Conservation (phyloP, 768 basidiomycete genomes). For the Pseudohyphozyma bogoriensis region DNA sequence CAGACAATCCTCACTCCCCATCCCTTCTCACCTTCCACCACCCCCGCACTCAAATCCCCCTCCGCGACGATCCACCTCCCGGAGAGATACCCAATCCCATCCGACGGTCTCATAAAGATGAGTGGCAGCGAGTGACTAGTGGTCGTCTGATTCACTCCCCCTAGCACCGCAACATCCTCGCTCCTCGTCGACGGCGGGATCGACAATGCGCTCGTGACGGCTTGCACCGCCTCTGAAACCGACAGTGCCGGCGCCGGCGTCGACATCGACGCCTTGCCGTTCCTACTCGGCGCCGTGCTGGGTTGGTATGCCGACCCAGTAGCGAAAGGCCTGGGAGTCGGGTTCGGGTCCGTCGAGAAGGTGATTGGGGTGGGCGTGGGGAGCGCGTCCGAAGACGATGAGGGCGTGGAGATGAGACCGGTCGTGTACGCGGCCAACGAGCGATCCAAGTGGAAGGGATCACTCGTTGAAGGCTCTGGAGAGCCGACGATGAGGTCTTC, state of each 20-base stretch:
- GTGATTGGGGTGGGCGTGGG: background rate
- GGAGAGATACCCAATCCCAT: conserved; percentile 83
- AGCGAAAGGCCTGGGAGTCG: background rate
- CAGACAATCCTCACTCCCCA: too few relatives aligned
- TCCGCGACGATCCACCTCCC: conserved; percentile 38
- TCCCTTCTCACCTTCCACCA: too few relatives aligned
- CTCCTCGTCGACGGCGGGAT: background rate
- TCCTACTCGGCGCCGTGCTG: too few relatives aligned
- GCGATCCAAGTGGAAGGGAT: background rate
- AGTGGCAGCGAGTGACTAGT: conserved; percentile 47
- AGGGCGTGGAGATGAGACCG: background rate
- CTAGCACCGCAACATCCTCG: too few relatives aligned
- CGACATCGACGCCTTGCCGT: background rate
- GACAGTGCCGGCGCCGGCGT: background rate
- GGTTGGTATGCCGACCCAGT: too few relatives aligned
- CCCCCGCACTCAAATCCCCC: background rate
- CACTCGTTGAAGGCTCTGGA: background rate
- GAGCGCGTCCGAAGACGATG: background rate
- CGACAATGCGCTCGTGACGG: background rate
- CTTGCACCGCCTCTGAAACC: background rate
- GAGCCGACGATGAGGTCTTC: background rate
- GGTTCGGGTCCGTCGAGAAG: background rate
- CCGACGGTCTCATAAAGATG: conserved; percentile 66
- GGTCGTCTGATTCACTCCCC: background rate
- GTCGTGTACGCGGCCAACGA: background rate